These are phyloP conservation scores for Euphorbia corollata DNA, from an alignment of 441 rosid species.

Conservation along the genomic window DNA sequence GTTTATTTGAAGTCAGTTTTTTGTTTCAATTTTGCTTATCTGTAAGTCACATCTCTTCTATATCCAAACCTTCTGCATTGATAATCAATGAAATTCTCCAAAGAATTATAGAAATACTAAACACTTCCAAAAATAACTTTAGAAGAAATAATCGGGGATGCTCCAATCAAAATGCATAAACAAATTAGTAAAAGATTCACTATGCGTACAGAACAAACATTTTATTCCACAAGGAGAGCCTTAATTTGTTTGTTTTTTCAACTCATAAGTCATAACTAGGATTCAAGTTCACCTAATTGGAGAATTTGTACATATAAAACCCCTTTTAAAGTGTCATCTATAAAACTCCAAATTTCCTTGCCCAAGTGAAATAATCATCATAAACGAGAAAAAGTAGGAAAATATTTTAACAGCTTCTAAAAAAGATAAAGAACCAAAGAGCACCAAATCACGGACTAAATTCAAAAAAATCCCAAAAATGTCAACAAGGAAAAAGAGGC, in stretches of 20 bases:
- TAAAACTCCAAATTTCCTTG: not conserved
- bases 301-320: not conserved
- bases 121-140: not conserved
- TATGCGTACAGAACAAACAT: not conserved
- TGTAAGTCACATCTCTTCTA: not conserved
- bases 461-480: too few species aligned
- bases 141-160: not conserved
- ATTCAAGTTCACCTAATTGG: not conserved
- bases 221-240: not conserved
- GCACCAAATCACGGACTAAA: not conserved
- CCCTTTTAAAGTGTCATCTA: not conserved
- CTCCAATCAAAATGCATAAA: not conserved
- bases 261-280: not conserved
- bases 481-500: not conserved
- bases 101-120: not conserved
- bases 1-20: not conserved
- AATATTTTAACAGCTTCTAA: not conserved
- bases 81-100: conserved; percentile 2
- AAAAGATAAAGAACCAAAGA: not conserved
- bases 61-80: not conserved
- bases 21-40: not conserved
- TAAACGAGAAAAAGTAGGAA: not conserved
- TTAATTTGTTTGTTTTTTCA: not conserved
- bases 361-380: not conserved
- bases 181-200: not conserved